Conservation (phyloP, 1,139 yeast species). For the Hanseniaspora uvarum region DNA sequence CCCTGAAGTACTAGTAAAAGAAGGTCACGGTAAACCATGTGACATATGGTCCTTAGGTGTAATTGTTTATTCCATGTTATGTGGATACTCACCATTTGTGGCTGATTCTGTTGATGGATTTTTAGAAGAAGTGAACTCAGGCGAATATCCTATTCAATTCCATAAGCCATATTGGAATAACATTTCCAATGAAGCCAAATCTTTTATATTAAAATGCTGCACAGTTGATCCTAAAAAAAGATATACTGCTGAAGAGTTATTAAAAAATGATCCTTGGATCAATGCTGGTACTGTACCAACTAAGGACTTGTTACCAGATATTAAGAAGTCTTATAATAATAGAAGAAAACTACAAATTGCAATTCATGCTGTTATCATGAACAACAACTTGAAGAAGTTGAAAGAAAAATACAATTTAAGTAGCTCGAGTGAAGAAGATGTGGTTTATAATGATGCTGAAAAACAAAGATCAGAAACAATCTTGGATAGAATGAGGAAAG, state of each 20-base stretch:
- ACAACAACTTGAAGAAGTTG: constrained; percentile 61
- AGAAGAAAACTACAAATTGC: constrained; percentile 78
- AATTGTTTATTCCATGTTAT: constrained; percentile 75
- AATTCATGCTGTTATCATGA: constrained; percentile 65
- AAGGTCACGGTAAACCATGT: constrained; percentile 85
- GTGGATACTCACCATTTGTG: constrained; percentile 88
- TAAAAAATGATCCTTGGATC: constrained; percentile 59
- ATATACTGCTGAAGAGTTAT: constrained; percentile 54
- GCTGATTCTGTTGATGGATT: constrained; percentile 77
- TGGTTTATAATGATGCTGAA: constrained; percentile 21
- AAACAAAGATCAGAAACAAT: constrained; percentile 38
- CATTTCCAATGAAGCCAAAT: constrained; percentile 63
- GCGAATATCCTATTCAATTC: constrained; percentile 54
- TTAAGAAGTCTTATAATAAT: constrained; percentile 70
- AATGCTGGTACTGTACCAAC: constrained; percentile 38
- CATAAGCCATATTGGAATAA: constrained; percentile 81
- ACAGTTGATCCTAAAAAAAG: constrained; percentile 55
- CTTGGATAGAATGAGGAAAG: constrained; percentile 17
- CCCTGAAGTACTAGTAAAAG: constrained; percentile 69
- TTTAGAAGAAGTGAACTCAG: constrained; percentile 65
- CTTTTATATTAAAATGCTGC: constrained; percentile 58
- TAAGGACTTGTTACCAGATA: constrained; percentile 60
- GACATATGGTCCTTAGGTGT: constrained; percentile 92
- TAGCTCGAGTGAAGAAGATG: constrained; percentile 40
- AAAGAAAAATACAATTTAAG: constrained; percentile 37